Evolutionary conservation across 2,329 filamentous ascomycete species (phyloP), one percentile per base, ranked within the genome.

Genomic region (Achaetomium macrosporum): DNA sequence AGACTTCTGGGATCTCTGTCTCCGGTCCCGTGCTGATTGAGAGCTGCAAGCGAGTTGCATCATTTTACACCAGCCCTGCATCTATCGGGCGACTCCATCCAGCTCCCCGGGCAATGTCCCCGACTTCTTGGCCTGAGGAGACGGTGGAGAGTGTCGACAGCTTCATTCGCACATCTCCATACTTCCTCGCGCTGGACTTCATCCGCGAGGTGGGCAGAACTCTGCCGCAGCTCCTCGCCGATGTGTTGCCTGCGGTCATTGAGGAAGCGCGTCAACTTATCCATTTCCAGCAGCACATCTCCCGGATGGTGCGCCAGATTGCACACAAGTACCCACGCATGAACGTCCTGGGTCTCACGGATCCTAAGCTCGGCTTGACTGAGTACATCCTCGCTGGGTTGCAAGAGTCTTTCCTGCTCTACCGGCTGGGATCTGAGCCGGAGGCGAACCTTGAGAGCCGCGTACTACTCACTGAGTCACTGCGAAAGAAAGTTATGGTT

Each of bases 321-420:
- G 54, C 62, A 0, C 72, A 74, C 59, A 65, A 66, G 11, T 70
- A 71, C 40, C 66, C 71, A 0, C 61, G 60, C 3, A 71, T 74
- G 70, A 63, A 67, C 9, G 66, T 72, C 13, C 62, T 76, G 1
- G 66, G 67, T 1, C 53, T 75, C 1, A 66, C 67, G 0, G 67
- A 68, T 7, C 56, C 64, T 0, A 61, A 63, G 2, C 29, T 62
- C n/a, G 60, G 61, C 1, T 55, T 75, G 31, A 63, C 64, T 0
- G 59, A 63, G 39, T 59, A 66, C 25, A 52, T 73, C 5, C 47
- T 74, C 0, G 42, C 56, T 0, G 66, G 67, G 2, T 53, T 72
- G 2, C 61, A 62, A 0, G 53, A 60, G 0, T 58, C 67, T 0
- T 73, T 71, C 52, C 47, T 54, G 15, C 65, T 64, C 3, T 68